A percentile compares a stretch with the other conserved stretches of the same genome.
Evolutionary conservation across 192 early-diverging fungal species (phyloP).

Genomic region (Phycomyces blakesleeanus): DNA sequence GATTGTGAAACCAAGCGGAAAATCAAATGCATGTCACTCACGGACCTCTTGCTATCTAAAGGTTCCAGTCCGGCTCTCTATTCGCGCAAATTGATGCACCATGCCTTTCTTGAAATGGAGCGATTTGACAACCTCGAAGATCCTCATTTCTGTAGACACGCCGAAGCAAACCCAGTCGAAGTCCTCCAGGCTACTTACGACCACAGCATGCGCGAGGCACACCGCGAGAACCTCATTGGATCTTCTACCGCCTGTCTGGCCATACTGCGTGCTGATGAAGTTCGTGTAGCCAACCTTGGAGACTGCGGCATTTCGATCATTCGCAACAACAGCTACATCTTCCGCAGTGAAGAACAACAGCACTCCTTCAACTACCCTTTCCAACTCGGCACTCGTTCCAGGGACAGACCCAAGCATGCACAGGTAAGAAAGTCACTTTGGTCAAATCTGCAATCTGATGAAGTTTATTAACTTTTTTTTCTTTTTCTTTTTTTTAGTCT

Average conservation of each 20-base stretch:
- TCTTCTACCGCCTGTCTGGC: slow-evolving; percentile 87
- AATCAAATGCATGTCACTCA: background rate
- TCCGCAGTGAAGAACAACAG: slow-evolving; percentile 94
- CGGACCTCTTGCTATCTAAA: slow-evolving; percentile 20
- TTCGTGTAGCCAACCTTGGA: slow-evolving; percentile 90
- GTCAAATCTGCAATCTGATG: no score
- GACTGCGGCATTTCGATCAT: slow-evolving; percentile 90
- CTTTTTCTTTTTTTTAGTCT: background rate
- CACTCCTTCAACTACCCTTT: slow-evolving; percentile 98
- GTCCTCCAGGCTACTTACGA: slow-evolving; percentile 80
- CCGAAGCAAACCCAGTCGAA: slow-evolving; percentile 71
- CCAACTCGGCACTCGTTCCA: slow-evolving; percentile 83
- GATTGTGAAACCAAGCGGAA: background rate
- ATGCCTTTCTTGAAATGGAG: slow-evolving; percentile 77
- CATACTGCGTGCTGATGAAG: slow-evolving; percentile 85
- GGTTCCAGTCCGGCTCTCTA: slow-evolving; percentile 88
- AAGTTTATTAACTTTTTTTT: background rate
- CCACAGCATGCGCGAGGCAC: slow-evolving; percentile 66
- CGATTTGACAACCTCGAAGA: slow-evolving; percentile 83
- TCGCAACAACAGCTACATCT: slow-evolving; percentile 80
- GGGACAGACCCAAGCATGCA: slow-evolving; percentile 77
- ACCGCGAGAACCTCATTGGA: slow-evolving; percentile 71
- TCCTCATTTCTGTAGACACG: slow-evolving; percentile 74
- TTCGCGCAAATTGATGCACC: slow-evolving; percentile 91
- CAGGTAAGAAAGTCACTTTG: slow-evolving; percentile 37